Base-by-base conservation (phyloP, 1,284 basidiomycete species). In the Microbotryum lychnidis-dioicae region DNA sequence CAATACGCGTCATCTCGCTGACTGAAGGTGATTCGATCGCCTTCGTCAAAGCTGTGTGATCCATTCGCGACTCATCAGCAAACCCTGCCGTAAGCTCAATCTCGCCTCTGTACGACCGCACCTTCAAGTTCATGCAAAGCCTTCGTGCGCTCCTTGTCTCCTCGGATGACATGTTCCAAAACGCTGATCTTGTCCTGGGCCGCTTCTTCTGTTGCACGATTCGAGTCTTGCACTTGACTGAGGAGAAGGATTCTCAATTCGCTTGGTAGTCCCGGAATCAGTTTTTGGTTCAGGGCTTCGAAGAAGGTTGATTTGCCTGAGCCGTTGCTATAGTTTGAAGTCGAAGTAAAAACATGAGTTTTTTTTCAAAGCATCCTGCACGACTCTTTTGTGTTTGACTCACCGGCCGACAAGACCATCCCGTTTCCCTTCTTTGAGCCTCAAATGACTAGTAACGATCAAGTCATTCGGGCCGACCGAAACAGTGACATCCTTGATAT, bases 271-370 rank as follows among this genome's bases (percentile, higher is more conserved):
- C 83, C 83, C 0, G 81, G 81, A 46, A 82, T 80, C 37, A 80
- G 65, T 56, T 76, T 73, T 27, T 80, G 76, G 2, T 73, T 74
- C 16, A 82, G 71, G 18, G 79, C 79, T 27, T 73, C 71, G n/a
- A 82, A 65, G 6, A 81, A 66, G 0, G 79, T 80, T n/a, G 78
- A 79, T 70, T 84, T 84, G 25, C 83, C 83, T n/a, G 78, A 76
- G 0, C 83, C 83, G 70, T 84, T 23, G 23, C 23, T 23, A 23
- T 23, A 23, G n/a, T 23, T 23, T 23, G 23, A 23, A 23, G 29
- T 21, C 2, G 54, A n/a, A 21, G 7, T 12, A 25, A 29, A n/a
- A 7, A 14, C 1, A n/a, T 58, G 29, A 50, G 56, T 25, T 16
- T 6, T 16, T 6, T 7, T 23, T 20, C 50, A 33, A 10, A 10